These are phyloP conservation scores for Chaetomium globosum DNA, from an alignment of 2,329 filamentous ascomycete genomes.

Conservation along the genomic window DNA sequence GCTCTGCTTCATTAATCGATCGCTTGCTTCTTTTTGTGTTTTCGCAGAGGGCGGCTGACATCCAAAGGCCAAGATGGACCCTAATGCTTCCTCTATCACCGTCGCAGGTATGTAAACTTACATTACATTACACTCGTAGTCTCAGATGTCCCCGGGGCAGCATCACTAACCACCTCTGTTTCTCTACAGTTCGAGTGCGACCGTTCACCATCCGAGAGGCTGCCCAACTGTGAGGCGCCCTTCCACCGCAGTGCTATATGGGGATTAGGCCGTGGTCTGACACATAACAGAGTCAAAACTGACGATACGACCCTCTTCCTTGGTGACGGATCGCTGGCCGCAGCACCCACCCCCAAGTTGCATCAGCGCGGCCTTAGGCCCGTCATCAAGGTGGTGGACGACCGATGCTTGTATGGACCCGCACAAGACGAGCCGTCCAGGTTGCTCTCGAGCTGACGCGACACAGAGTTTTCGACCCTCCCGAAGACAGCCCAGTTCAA, in stretches of 20 bases:
- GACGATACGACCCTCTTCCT: conserved; percentile 91
- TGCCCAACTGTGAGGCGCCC: conserved; percentile 71
- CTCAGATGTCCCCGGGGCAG: not conserved
- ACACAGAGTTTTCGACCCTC: conserved; percentile 88
- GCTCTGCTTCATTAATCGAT: not conserved
- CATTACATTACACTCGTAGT: conserved; percentile 13
- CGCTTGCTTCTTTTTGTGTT: conserved; percentile 12
- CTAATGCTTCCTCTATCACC: conserved; percentile 60
- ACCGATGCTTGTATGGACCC: conserved; percentile 78
- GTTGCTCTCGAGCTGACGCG: conserved; percentile 11
- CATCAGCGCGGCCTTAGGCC: conserved; percentile 83
- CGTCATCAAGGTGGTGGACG: conserved; percentile 95
- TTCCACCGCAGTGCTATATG: not conserved
- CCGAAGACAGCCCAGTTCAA: conserved; percentile 90
- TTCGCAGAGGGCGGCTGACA: conserved; percentile 22
- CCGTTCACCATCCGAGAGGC: conserved; percentile 88
- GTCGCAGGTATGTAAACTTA: conserved; percentile 62
- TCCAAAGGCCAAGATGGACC: conserved; percentile 40
- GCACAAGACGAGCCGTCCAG: not conserved
- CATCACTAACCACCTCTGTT: not conserved
- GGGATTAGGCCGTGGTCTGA: conserved; percentile 5
- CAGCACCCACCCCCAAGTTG: conserved; percentile 79
- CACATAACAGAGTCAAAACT: conserved; percentile 55
- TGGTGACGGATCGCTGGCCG: conserved; percentile 95
- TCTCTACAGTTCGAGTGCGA: conserved; percentile 63